A percentile compares a stretch with the other conserved stretches of the same genome.
Evolutionary conservation across 2,329 filamentous ascomycete genomes (phyloP).

Genomic region (Dothidotthia symphoricarpi): DNA sequence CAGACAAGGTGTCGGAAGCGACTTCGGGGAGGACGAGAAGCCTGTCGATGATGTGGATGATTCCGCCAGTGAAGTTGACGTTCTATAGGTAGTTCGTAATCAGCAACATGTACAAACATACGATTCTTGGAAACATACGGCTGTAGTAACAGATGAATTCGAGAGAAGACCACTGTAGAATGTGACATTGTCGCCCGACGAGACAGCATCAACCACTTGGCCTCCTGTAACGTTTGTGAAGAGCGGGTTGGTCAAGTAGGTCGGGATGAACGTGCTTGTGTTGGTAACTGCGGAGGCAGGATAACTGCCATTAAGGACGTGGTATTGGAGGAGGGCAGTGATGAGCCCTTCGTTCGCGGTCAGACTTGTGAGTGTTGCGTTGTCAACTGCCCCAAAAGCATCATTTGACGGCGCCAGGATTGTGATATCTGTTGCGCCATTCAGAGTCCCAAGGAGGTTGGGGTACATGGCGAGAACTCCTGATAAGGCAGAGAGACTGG

Average conservation of each 20-base stretch:
- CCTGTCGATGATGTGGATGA: constrained; percentile 49
- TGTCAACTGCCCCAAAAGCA: constrained; percentile 46
- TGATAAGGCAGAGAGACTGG: constrained; percentile 33
- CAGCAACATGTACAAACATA: too few relatives aligned
- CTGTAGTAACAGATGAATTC: constrained; percentile 50
- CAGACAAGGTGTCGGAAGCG: constrained; percentile 31
- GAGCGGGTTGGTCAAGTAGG: constrained; percentile 50
- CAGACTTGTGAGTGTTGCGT: constrained; percentile 33
- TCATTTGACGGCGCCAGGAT: constrained; percentile 58
- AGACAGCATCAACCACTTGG: constrained; percentile 55
- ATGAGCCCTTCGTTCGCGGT: constrained; percentile 35
- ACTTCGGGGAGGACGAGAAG: constrained; percentile 44
- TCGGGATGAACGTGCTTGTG: constrained; percentile 48
- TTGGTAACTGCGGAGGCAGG: constrained; percentile 39
- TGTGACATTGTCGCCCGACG: constrained; percentile 45
- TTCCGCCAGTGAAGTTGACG: constrained; percentile 47
- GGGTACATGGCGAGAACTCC: constrained; percentile 41
- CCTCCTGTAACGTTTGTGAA: constrained; percentile 61
- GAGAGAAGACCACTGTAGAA: constrained; percentile 55
- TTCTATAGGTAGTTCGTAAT: constrained; percentile 29
- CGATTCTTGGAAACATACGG: constrained; percentile 42
- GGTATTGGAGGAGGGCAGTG: constrained; percentile 55
- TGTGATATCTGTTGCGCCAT: constrained; percentile 53
- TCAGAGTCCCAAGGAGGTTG: constrained; percentile 40
- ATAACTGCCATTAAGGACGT: constrained; percentile 57